Evolutionary conservation across 176 grass and related monocot species (phyloP).

Genomic region (Avena insularis): DNA sequence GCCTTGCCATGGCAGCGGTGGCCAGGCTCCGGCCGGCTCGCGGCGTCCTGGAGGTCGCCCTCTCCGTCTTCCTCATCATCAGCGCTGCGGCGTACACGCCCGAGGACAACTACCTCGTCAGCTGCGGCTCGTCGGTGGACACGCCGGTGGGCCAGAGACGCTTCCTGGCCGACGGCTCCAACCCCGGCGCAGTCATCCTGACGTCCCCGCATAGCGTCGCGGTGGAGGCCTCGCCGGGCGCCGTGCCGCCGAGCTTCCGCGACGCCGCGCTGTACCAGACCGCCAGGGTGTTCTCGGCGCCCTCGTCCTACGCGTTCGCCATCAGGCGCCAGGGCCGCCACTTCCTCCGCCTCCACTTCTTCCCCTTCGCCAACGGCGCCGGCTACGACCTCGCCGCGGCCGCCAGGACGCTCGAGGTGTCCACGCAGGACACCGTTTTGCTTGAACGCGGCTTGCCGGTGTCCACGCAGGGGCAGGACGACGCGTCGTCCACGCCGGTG

Average conservation of each 20-base stretch:
- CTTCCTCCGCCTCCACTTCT: slow-evolving; percentile 87
- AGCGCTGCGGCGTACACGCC: slow-evolving; percentile 44
- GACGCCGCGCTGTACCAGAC: slow-evolving; percentile 54
- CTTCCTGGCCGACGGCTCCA: slow-evolving; percentile 59
- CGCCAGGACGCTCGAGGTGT: slow-evolving; percentile 54
- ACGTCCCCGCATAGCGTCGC: slow-evolving; percentile 48
- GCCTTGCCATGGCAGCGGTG: not conserved
- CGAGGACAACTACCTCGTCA: slow-evolving; percentile 72
- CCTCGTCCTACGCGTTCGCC: slow-evolving; percentile 74
- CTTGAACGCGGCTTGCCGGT: slow-evolving; percentile 45
- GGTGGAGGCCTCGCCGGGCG: slow-evolving; percentile 33
- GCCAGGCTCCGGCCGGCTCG: slow-evolving; percentile 33
- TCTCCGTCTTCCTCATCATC: slow-evolving; percentile 9
- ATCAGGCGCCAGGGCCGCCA: slow-evolving; percentile 65
- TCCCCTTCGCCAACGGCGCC: slow-evolving; percentile 51
- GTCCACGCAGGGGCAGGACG: not conserved
- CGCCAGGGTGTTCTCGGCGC: slow-evolving; percentile 72
- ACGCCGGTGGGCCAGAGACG: slow-evolving; percentile 58
- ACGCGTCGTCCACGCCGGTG: slow-evolving; percentile 24
- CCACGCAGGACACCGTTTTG: slow-evolving; percentile 81
- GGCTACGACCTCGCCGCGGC: slow-evolving; percentile 59
- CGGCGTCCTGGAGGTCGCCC: not conserved
- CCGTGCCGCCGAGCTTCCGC: slow-evolving; percentile 6
- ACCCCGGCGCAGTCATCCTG: slow-evolving; percentile 45
- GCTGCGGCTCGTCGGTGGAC: slow-evolving; percentile 64